A percentile compares a stretch with the other conserved stretches of the same genome.
These are phyloP conservation scores for Allium fistulosum DNA, from an alignment of 106 monocot species.

Conservation along the genomic window DNA sequence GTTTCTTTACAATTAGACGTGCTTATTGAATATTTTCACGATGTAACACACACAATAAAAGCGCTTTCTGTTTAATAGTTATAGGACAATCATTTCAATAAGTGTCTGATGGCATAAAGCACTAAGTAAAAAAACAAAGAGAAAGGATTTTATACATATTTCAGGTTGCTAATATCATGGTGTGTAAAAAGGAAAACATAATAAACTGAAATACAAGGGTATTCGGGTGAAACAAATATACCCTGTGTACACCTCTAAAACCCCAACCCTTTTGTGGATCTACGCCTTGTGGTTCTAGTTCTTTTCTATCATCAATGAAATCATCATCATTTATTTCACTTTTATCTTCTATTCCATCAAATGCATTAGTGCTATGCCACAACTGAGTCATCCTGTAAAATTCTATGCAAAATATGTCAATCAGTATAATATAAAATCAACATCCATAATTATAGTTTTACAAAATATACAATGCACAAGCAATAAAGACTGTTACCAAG, in stretches of 20 bases:
- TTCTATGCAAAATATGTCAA: slow-evolving; percentile 12
- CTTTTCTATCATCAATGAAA: slow-evolving; percentile 31
- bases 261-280: slow-evolving; percentile 82
- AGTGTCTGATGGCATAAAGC: no score
- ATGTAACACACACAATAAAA: no score
- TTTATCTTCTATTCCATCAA: slow-evolving; percentile 40
- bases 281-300: slow-evolving; percentile 69
- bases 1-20: no score
- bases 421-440: neutral
- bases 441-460: neutral
- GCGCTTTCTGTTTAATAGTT: no score
- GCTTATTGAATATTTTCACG: no score
- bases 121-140: no score
- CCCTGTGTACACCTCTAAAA: slow-evolving; percentile 93
- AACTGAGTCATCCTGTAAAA: slow-evolving; percentile 4
- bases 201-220: no score
- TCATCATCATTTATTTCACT: slow-evolving; percentile 43
- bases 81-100: no score
- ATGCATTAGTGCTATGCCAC: slow-evolving; percentile 44
- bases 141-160: no score
- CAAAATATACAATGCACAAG: neutral
- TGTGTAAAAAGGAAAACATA: no score
- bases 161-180: no score
- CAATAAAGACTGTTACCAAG: slow-evolving; percentile 9
- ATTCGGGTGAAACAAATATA: slow-evolving; percentile 9